A percentile compares a stretch with the other conserved stretches of the same genome.
Conservation (phyloP, 1,284 basidiomycete species). For the Gomphus bonarii region DNA sequence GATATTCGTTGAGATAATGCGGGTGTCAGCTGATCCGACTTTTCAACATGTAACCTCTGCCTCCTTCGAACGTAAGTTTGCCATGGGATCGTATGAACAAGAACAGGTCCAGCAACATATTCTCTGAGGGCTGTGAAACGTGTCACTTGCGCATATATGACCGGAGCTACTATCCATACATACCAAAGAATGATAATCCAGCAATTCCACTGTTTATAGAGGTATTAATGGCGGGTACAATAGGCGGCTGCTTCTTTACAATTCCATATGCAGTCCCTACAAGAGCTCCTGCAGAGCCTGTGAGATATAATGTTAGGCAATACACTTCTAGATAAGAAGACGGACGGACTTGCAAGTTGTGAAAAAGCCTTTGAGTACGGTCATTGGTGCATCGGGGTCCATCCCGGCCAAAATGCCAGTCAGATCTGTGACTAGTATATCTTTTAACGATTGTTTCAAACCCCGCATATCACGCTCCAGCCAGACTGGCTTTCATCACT, state of each 20-base stretch:
- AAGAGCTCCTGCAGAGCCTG: slow-evolving; percentile 38
- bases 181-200: slow-evolving; percentile 63
- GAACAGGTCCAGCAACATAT: slow-evolving; percentile 46
- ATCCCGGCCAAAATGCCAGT: neutral
- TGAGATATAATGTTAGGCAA: slow-evolving; percentile 19
- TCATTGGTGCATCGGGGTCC: slow-evolving; percentile 22
- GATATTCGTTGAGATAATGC: slow-evolving; percentile 18
- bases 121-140: slow-evolving; percentile 48
- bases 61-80: slow-evolving; percentile 28
- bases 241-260: slow-evolving; percentile 32
- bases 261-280: slow-evolving; percentile 46
- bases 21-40: slow-evolving; percentile 10
- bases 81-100: slow-evolving; percentile 27
- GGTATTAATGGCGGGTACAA: slow-evolving; percentile 36
- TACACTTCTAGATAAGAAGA: slow-evolving; percentile 14
- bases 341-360: slow-evolving; percentile 71
- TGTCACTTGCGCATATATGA: neutral
- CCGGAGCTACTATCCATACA: slow-evolving; percentile 18
- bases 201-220: slow-evolving; percentile 58
- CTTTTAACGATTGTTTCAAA: neutral
- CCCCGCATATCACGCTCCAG: neutral
- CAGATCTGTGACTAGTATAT: neutral
- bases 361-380: slow-evolving; percentile 43
- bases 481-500: neutral
- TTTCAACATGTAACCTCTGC: slow-evolving; percentile 23